Evolutionary conservation across 2,329 filamentous ascomycete species (phyloP).

Genomic region (Alternaria brassicicola): DNA sequence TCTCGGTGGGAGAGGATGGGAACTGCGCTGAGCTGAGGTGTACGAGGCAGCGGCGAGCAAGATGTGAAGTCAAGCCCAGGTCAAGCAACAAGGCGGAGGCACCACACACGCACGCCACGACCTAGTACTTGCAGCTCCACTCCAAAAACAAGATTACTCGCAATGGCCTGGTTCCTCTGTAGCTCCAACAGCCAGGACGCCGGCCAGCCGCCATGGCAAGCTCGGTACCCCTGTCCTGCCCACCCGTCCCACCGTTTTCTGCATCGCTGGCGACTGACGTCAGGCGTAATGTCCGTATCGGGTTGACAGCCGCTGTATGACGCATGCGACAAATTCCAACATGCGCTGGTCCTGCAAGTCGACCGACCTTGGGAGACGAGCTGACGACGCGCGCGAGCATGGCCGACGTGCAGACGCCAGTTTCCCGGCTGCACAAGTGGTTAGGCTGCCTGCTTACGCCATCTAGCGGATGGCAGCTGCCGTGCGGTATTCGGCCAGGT

Average conservation of each 20-base stretch:
- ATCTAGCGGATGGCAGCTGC: neutral
- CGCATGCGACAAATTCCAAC: conserved; percentile 2
- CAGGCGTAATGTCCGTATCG: conserved; percentile 10
- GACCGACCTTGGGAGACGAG: conserved; percentile 5
- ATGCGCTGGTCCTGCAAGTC: neutral
- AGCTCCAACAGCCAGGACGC: conserved; percentile 6
- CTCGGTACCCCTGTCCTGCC: conserved; percentile 9
- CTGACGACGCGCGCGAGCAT: conserved; percentile 22
- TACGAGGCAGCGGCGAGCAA: neutral
- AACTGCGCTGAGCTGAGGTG: neutral
- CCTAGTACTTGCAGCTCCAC: conserved; percentile 18
- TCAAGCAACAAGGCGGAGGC: conserved; percentile 14
- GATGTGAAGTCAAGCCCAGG: conserved; percentile 13
- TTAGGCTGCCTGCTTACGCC: neutral
- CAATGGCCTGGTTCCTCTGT: conserved; percentile 18
- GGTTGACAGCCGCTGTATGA: conserved; percentile 1
- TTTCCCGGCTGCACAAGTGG: neutral
- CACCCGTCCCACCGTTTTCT: neutral
- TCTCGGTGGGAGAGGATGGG: conserved; percentile 3
- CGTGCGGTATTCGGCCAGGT: neutral
- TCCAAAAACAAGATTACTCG: conserved; percentile 47
- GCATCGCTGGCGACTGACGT: conserved; percentile 25
- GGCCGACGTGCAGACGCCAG: neutral
- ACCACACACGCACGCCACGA: conserved; percentile 4
- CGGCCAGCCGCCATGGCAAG: conserved; percentile 14